Percentiles rank a stretch among this genome's conserved stretches.
phyloP scores from a whole-genome alignment of 2,329 filamentous ascomycete genomes.

The Aspergillus sojae region DNA sequence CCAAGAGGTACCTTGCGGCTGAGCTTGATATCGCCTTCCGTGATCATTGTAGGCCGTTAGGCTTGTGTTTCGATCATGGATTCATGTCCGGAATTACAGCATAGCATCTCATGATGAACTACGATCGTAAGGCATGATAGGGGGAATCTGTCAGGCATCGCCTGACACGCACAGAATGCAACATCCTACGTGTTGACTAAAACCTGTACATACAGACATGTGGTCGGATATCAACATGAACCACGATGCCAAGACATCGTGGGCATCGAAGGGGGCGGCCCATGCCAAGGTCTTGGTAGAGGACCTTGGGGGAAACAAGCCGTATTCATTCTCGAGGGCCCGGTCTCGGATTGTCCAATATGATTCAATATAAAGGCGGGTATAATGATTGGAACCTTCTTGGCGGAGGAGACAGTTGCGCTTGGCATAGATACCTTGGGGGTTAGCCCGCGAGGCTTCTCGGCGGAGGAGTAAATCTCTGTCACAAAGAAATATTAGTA shows the following conservation, averaged over 20 bases:
- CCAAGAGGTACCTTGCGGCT: constrained; percentile 2
- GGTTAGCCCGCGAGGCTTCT: constrained; percentile 14
- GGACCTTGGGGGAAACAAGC: constrained; percentile 25
- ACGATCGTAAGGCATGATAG: no score
- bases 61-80: background rate
- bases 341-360: background rate
- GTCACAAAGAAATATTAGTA: background rate
- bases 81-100: background rate
- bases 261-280: background rate
- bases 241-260: constrained; percentile 1
- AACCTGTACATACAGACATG: background rate
- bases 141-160: background rate
- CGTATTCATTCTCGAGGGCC: background rate
- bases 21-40: background rate
- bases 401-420: constrained; percentile 5
- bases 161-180: background rate
- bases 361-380: background rate
- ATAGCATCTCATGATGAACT: background rate
- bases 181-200: background rate
- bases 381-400: background rate
- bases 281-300: constrained; percentile 10
- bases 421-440: constrained; percentile 21
- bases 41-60: background rate
- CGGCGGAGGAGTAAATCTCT: constrained; percentile 7
- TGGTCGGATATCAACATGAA: background rate